A percentile compares a stretch with the other conserved stretches of the same genome.
These are phyloP conservation scores for Penicillium cosmopolitanum DNA, from an alignment of 495 filamentous ascomycete species.

Conservation along the genomic window DNA sequence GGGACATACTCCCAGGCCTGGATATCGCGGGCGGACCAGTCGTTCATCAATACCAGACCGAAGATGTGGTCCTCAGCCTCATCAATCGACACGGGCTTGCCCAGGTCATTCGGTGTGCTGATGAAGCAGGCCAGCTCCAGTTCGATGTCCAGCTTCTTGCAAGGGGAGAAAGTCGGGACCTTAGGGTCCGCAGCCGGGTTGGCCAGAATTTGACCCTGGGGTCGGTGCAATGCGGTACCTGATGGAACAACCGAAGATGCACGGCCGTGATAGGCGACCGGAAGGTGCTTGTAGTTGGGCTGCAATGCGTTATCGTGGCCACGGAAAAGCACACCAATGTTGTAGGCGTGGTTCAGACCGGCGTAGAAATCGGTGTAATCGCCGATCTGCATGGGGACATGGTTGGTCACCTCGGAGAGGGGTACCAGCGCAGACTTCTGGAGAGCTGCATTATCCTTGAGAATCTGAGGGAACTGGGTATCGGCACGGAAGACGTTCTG, in stretches of 20 bases:
- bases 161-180: conserved; percentile 63
- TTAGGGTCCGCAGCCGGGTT: conserved; percentile 66
- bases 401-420: conserved; percentile 63
- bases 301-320: conserved; percentile 79
- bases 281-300: conserved; percentile 88
- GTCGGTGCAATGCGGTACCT: conserved; percentile 74
- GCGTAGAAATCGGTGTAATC: conserved; percentile 98
- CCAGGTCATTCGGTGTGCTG: conserved; percentile 65
- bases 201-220: conserved; percentile 78
- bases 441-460: conserved; percentile 59
- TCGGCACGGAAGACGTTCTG: conserved; percentile 69
- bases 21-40: conserved; percentile 92
- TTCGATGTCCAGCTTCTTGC: conserved; percentile 78
- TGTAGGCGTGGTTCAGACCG: conserved; percentile 86
- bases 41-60: conserved; percentile 88
- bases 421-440: conserved; percentile 59
- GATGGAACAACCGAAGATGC: conserved; percentile 79
- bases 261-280: conserved; percentile 86
- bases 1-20: conserved; percentile 91
- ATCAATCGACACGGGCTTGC: conserved; percentile 62
- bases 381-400: conserved; percentile 86
- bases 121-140: conserved; percentile 88
- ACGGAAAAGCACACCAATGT: conserved; percentile 81
- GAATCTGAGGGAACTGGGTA: conserved; percentile 60
- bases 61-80: conserved; percentile 80